Evolutionary conservation across 495 filamentous ascomycete species (phyloP), one percentile per base, ranked within the genome.

Genomic region (Aspergillus homomorphus): DNA sequence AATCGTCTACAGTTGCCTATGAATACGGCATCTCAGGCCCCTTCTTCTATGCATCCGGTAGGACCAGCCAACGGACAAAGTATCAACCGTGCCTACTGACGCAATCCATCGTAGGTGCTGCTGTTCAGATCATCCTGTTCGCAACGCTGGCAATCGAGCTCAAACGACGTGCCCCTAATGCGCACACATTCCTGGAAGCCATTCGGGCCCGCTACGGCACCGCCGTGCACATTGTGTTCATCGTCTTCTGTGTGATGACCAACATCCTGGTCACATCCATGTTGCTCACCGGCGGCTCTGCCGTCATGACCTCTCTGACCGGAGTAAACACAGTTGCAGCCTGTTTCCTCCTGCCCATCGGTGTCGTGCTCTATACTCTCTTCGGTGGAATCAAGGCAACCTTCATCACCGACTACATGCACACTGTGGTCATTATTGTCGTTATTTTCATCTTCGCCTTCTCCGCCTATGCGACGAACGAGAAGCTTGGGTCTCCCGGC

Each of bases 391-490:
- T 92, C 77, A 91, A 91, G 73, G 82, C 82, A 2, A 87, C 84
- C 0, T 89, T 89, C 57, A 77, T 89, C 51, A 89, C 86, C n/a
- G 87, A 90, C 63, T 90, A 89, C 62, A 81, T 91, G 55, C 91
- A 98, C 72, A 96, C 92, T 1, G 87, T 95, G 42, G 86, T 96
- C 52, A 84, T 96, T 46, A 73, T 96, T 19, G 79, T 96, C 61
- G 90, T 98, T 46, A 91, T 98, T 67, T 88, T 96, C 70, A 81
- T 94, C 65, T 98, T 96, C 64, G 84, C 92, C 0, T 88, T 96
- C 67, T 91, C 89, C 5, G 85, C 92, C 0, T 96, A 93, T 66
- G 87, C 90, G 1, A 89, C 88, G 1, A 88, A 84, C 41, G 80
- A 80, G 1, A 74, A 80, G n/a, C 80, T 96, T 5, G 93, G 93